These are phyloP conservation scores for Botrytis aclada DNA, from an alignment of 2,329 filamentous ascomycete genomes.

Conservation along the genomic window DNA sequence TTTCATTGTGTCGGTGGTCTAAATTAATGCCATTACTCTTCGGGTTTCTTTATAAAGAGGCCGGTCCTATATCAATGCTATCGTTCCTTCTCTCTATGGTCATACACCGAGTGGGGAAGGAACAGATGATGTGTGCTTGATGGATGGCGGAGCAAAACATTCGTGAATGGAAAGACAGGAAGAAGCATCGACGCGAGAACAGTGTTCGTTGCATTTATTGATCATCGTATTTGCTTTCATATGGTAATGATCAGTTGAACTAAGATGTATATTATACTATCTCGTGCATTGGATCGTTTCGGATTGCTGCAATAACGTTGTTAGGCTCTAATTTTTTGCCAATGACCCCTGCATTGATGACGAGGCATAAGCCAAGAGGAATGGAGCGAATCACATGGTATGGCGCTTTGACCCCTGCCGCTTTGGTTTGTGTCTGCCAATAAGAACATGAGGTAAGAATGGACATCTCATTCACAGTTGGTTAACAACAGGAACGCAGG, in stretches of 20 bases:
- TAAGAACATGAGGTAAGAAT: background rate
- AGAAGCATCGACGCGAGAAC: background rate
- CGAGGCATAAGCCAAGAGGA: background rate
- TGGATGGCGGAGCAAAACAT: background rate
- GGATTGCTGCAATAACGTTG: background rate
- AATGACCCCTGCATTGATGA: background rate
- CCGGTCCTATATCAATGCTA: background rate
- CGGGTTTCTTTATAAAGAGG: background rate
- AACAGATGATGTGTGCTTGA: background rate
- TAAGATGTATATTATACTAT: background rate
- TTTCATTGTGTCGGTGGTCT: background rate
- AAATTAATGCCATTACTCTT: background rate
- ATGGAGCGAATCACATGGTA: background rate
- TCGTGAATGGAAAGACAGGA: background rate
- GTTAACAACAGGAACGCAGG: conserved; percentile 2
- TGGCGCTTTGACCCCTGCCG: conserved; percentile 2
- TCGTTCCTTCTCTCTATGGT: background rate
- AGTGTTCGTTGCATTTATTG: background rate
- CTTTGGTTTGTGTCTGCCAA: background rate
- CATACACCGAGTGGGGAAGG: background rate
- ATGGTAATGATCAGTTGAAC: background rate
- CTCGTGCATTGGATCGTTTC: background rate
- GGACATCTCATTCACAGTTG: background rate
- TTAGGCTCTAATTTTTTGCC: background rate
- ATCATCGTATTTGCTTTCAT: background rate